phyloP scores from a whole-genome alignment of 441 rosid genomes.

The Populus trichocarpa region DNA sequence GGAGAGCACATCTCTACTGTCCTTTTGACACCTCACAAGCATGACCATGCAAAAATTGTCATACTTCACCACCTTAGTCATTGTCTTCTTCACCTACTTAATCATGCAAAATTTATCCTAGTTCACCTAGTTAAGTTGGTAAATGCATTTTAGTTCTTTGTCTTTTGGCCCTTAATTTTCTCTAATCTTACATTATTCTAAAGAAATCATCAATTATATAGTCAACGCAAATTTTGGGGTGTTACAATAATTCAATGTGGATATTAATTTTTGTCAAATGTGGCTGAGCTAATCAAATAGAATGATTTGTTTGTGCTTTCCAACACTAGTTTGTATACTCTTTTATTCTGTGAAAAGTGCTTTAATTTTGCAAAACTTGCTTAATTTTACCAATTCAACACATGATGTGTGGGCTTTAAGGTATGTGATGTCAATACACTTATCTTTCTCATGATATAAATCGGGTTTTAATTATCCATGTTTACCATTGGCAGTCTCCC shows the following conservation, averaged over 20 bases:
- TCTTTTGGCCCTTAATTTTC: not conserved
- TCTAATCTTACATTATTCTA: not conserved
- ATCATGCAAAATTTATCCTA: not conserved
- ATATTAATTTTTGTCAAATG: not conserved
- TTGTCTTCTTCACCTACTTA: not conserved
- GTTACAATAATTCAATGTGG: not conserved
- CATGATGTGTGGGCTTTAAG: not conserved
- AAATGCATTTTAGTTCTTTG: not conserved
- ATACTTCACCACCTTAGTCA: not conserved
- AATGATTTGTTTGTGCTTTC: not conserved
- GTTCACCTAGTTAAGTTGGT: not conserved
- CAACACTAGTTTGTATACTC: not conserved
- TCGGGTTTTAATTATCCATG: not conserved
- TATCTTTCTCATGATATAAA: not conserved
- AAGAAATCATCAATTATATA: not conserved
- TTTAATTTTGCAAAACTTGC: not conserved
- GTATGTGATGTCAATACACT: not conserved
- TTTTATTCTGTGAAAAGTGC: not conserved
- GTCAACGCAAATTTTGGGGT: not conserved
- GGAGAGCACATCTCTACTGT: not conserved
- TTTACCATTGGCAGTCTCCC: conserved; percentile 50
- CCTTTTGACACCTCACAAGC: not conserved
- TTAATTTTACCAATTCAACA: not conserved
- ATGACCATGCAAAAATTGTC: not conserved
- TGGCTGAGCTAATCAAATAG: not conserved